These are phyloP conservation scores for Bolboschoenus planiculmis DNA, from an alignment of 176 grass and related monocot genomes.

Conservation along the genomic window DNA sequence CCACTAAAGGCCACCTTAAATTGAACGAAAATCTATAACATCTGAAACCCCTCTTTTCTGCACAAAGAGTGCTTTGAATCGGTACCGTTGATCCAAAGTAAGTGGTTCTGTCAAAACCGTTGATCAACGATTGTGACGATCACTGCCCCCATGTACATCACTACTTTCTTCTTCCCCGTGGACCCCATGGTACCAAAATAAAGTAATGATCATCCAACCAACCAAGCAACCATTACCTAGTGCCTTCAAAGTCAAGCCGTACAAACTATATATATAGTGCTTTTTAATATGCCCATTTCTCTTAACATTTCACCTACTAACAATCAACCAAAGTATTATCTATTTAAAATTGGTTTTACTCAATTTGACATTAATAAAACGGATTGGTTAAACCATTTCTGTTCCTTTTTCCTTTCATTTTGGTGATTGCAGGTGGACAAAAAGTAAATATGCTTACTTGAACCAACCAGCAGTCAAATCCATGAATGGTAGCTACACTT, in stretches of 20 bases:
- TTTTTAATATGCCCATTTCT: no score
- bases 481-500: slow-evolving; percentile 38
- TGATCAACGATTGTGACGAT: not conserved
- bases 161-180: not conserved
- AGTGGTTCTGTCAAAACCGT: not conserved
- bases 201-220: not conserved
- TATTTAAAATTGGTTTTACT: no score
- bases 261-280: not conserved
- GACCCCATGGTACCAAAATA: not conserved
- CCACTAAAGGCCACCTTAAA: not conserved
- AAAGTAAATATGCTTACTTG: slow-evolving; percentile 75
- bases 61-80: no score
- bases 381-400: not conserved
- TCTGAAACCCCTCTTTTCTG: not conserved
- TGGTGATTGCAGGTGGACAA: slow-evolving; percentile 70
- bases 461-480: slow-evolving; percentile 59
- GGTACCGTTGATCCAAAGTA: not conserved
- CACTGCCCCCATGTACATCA: not conserved
- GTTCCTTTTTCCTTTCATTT: not conserved
- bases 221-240: not conserved
- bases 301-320: no score
- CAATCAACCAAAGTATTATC: not conserved
- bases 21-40: not conserved
- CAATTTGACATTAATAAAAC: slow-evolving; percentile 2
- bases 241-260: slow-evolving; percentile 7